Percentiles rank a stretch among this genome's conserved stretches.
Conservation (phyloP, 148 eudicot genomes). For the Camellia sinensis region DNA sequence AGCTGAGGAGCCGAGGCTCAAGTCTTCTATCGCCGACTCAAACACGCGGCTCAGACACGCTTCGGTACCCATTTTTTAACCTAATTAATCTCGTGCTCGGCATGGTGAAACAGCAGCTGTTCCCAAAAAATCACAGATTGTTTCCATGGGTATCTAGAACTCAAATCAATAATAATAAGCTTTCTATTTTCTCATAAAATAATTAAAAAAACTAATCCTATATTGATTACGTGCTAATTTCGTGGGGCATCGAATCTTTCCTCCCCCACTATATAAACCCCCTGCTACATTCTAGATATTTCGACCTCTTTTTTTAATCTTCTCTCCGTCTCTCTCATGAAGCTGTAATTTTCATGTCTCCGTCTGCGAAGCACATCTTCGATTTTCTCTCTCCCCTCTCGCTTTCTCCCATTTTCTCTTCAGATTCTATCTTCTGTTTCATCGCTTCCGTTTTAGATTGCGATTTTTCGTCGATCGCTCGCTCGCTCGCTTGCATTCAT, state of each 20-base stretch:
- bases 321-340: neutral
- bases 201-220: neutral
- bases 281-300: neutral
- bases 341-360: constrained; percentile 1
- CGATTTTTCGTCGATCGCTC: neutral
- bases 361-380: neutral
- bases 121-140: neutral
- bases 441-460: neutral
- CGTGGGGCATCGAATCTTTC: neutral
- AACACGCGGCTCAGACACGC: too few relatives aligned
- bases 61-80: neutral
- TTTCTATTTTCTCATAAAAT: neutral
- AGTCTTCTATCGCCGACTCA: neutral
- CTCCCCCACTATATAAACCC: neutral
- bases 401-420: neutral
- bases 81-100: neutral
- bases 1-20: neutral
- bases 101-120: constrained; percentile 6
- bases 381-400: neutral
- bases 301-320: neutral
- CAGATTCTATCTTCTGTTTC: neutral
- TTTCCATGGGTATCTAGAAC: neutral
- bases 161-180: neutral
- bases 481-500: neutral
- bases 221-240: constrained; percentile 3